phyloP scores from a whole-genome alignment of 139 green algal species.

The Tetratostichococcus sp. region DNA sequence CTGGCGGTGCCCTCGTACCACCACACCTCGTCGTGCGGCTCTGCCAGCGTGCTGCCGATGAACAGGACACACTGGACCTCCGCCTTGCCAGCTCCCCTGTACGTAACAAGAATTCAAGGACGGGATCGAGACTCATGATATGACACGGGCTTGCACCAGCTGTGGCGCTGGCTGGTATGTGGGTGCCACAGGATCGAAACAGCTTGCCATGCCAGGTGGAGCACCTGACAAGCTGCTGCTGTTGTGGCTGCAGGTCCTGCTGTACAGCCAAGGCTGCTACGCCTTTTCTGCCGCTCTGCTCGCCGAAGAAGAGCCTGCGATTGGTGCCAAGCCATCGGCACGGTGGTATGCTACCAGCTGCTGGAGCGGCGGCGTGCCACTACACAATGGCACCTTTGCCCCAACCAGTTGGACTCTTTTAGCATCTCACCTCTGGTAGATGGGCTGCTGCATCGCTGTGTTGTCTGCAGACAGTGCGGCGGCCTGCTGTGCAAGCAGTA shows the following conservation, averaged over 20 bases:
- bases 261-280: conserved; percentile 3
- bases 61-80: neutral
- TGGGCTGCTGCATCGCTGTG: neutral
- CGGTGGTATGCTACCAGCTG: no score
- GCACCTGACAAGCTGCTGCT: neutral
- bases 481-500: neutral
- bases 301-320: neutral
- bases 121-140: neutral
- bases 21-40: conserved; percentile 16
- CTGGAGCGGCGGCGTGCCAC: no score
- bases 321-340: neutral
- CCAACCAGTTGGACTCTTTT: no score
- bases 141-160: neutral
- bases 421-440: neutral
- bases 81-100: neutral
- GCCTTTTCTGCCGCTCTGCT: neutral
- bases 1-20: conserved; percentile 5
- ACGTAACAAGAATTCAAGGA: neutral
- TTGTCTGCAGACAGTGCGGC: neutral
- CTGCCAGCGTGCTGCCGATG: neutral
- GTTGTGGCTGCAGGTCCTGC: conserved; percentile 5
- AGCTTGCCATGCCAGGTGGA: neutral
- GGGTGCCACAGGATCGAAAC: neutral
- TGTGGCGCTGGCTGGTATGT: neutral
- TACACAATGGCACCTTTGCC: no score